Evolutionary conservation across 805 yeast genomes (phyloP).

Genomic region (Wickerhamiella bombiphila): DNA sequence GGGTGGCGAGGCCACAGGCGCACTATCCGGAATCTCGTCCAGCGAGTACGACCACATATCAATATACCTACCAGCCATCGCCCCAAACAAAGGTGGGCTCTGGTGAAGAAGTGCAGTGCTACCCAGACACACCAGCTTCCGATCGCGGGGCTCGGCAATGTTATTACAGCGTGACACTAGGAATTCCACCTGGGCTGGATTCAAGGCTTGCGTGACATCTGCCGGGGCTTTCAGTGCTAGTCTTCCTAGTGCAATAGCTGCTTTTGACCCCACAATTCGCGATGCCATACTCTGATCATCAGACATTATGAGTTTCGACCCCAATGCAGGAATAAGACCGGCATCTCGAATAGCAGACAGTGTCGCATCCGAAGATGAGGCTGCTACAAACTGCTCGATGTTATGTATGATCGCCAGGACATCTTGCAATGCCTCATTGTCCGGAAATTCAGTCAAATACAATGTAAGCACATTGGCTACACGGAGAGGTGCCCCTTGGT

Average conservation of each 20-base stretch:
- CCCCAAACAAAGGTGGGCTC: slow-evolving; percentile 7
- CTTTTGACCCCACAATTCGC: slow-evolving; percentile 2
- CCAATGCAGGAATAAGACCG: slow-evolving; percentile 10
- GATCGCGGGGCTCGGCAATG: slow-evolving; percentile 59
- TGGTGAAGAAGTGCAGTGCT: slow-evolving; percentile 7
- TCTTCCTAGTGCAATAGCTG: background rate
- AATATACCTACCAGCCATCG: slow-evolving; percentile 19
- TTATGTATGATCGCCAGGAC: slow-evolving; percentile 3
- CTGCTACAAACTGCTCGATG: slow-evolving; percentile 4
- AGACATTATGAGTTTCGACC: too few relatives aligned
- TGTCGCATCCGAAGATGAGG: slow-evolving; percentile 7
- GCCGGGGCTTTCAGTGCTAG: slow-evolving; percentile 5
- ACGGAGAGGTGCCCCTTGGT: slow-evolving; percentile 8
- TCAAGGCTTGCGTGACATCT: slow-evolving; percentile 2
- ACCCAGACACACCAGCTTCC: slow-evolving; percentile 55
- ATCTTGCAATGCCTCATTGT: slow-evolving; percentile 12
- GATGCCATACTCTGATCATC: slow-evolving; percentile 5
- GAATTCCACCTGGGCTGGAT: slow-evolving; percentile 6
- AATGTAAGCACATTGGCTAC: slow-evolving; percentile 15
- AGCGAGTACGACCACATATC: slow-evolving; percentile 38
- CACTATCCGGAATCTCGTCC: slow-evolving; percentile 60
- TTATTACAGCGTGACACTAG: slow-evolving; percentile 28
- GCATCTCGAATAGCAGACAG: background rate
- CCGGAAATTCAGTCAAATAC: slow-evolving; percentile 17
- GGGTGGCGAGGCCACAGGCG: slow-evolving; percentile 4